Evolutionary conservation across 1,139 yeast species (phyloP).

Genomic region (Scheffersomyces stambukii): DNA sequence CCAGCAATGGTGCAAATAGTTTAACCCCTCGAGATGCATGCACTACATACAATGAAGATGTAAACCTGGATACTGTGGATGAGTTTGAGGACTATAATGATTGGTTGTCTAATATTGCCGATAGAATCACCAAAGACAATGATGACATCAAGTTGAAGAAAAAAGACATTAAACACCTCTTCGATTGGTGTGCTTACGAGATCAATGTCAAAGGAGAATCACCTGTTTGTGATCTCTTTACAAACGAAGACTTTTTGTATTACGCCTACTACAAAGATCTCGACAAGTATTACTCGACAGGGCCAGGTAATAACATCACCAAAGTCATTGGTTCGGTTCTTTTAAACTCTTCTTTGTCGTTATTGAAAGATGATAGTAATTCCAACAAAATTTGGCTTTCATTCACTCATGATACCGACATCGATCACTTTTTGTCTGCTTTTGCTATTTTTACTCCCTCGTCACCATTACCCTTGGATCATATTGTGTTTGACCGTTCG

Average conservation of each 20-base stretch:
- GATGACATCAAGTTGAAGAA: slow-evolving; percentile 22
- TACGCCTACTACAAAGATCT: slow-evolving; percentile 43
- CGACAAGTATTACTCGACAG: slow-evolving; percentile 39
- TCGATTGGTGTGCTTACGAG: slow-evolving; percentile 49
- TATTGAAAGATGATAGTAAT: slow-evolving; percentile 22
- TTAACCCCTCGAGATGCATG: slow-evolving; percentile 27
- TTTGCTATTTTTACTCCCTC: slow-evolving; percentile 41
- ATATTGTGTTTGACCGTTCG: slow-evolving; percentile 21
- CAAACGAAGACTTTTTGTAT: slow-evolving; percentile 40
- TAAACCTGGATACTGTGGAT: slow-evolving; percentile 9
- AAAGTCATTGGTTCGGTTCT: slow-evolving; percentile 44
- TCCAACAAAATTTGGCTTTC: slow-evolving; percentile 37
- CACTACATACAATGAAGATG: slow-evolving; percentile 12
- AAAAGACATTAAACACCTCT: slow-evolving; percentile 33
- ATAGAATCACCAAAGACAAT: slow-evolving; percentile 18
- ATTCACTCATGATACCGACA: slow-evolving; percentile 56
- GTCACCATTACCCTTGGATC: slow-evolving; percentile 14
- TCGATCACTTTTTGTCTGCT: slow-evolving; percentile 44
- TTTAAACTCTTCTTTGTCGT: slow-evolving; percentile 44
- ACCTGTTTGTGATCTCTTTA: slow-evolving; percentile 44
- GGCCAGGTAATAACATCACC: slow-evolving; percentile 39
- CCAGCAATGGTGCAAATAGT: slow-evolving; percentile 21
- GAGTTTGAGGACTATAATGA: slow-evolving; percentile 15
- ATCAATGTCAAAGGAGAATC: slow-evolving; percentile 45
- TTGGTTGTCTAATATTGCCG: slow-evolving; percentile 14